Conservation (phyloP, 1,284 basidiomycete genomes). For the Gymnopus androsaceus region DNA sequence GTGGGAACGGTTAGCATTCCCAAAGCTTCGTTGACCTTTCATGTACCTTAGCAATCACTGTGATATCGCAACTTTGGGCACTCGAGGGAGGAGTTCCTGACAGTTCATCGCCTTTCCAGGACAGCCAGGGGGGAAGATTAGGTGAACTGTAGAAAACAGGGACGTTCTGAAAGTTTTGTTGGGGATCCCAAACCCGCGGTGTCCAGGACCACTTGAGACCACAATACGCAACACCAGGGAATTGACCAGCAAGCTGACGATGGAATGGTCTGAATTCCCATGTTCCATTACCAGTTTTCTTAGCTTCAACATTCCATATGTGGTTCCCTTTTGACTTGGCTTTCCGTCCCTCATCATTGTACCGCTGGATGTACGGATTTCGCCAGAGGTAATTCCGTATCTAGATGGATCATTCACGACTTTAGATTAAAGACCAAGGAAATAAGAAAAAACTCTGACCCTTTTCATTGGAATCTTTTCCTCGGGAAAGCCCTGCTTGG, state of each 20-base stretch:
- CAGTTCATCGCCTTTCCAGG: conserved; percentile 82
- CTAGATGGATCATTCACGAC: conserved; percentile 46
- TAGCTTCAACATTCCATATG: conserved; percentile 98
- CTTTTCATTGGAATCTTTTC: conserved; percentile 90
- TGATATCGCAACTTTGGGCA: conserved; percentile 72
- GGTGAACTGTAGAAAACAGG: conserved; percentile 83
- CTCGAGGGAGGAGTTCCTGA: conserved; percentile 73
- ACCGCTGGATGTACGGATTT: conserved; percentile 91
- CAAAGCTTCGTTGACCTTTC: not conserved
- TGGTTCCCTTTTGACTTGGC: conserved; percentile 99
- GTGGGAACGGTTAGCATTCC: conserved; percentile 16
- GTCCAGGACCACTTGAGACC: conserved; percentile 90
- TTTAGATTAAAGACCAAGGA: conserved; percentile 20
- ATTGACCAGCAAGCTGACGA: conserved; percentile 81
- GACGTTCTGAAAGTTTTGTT: conserved; percentile 79
- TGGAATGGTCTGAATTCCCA: conserved; percentile 95
- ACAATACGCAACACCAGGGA: conserved; percentile 80
- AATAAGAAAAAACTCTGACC: conserved; percentile 42
- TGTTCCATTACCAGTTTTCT: conserved; percentile 71
- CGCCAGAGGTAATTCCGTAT: conserved; percentile 97
- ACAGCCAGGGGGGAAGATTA: conserved; percentile 81
- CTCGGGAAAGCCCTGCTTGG: conserved; percentile 77
- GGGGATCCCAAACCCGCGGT: conserved; percentile 96
- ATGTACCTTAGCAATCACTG: conserved; percentile 68
- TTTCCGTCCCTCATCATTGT: conserved; percentile 99